Evolutionary conservation across 352 stramenopile species (phyloP), one percentile per base, ranked within the genome.

Genomic region (Pilasporangium apinafurcum): DNA sequence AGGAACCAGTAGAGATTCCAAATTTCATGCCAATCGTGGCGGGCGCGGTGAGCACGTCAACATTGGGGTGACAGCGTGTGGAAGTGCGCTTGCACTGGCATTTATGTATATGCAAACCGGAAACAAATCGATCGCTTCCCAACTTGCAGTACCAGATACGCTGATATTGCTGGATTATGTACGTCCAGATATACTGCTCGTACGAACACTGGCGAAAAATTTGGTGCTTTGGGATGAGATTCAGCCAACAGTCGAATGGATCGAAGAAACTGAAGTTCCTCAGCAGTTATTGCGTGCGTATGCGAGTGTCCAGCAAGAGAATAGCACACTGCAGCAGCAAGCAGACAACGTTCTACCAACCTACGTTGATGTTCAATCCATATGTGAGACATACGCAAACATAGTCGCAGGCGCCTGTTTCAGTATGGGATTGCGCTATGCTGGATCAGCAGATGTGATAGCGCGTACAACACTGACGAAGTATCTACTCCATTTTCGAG

Each of bases 81-180:
- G 86, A 37, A 87, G 75, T 33, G 96, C 88, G 5, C 50, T 99
- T 37, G 95, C 95, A 8, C 65, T 99, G 17, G 94, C 84, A 12
- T 86, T 99, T 30, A 98, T 99, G 73, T 98, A 98, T 59, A 86
- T 98, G 48, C 86, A 95, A 53, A 98, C 77, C 25, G 76, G 83
- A 47, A 96, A 96, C 62, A 77, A 79, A 26, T 73, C 68, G 3
- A 76, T 96, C 37, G 75, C 83, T 10, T 77, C 78, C 16, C 80
- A 90, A 21, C 61, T 99, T 22, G 57, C 64, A 3, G 72, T 98
- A 37, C 96, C 96, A 6, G 74, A 98, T 31, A 98, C 96, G 8
- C 73, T 98, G 29, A 97, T 97, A 41, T 63, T 97, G 31, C 68
- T 99, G 10, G 95, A 99, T 44, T 95, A 96, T 34, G 87, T 98